phyloP scores from a whole-genome alignment of 805 yeast genomes.

The Sugiyamaella americana region DNA sequence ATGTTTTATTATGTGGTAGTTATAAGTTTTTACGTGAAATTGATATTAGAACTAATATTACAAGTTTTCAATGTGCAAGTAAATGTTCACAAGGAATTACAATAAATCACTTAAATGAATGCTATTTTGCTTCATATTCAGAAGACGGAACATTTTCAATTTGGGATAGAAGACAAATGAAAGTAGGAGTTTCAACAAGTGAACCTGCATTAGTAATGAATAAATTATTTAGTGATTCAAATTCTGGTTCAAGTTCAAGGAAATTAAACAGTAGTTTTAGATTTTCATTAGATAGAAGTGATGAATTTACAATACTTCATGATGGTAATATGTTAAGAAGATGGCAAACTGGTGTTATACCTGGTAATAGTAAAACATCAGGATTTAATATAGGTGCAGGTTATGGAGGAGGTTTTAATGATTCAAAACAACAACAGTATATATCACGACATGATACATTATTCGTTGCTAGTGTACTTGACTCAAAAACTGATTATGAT shows the following conservation, averaged over 20 bases:
- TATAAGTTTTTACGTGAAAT: slow-evolving; percentile 72
- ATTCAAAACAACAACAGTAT: slow-evolving; percentile 8
- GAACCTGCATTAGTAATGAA: slow-evolving; percentile 22
- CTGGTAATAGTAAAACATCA: neutral
- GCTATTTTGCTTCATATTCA: slow-evolving; percentile 65
- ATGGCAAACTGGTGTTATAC: slow-evolving; percentile 61
- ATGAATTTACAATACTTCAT: slow-evolving; percentile 74
- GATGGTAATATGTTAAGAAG: slow-evolving; percentile 72
- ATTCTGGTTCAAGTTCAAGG: neutral
- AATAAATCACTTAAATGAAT: slow-evolving; percentile 61
- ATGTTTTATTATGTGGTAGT: slow-evolving; percentile 61
- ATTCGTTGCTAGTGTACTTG: slow-evolving; percentile 71
- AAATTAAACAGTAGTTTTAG: slow-evolving; percentile 14
- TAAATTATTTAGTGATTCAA: slow-evolving; percentile 15
- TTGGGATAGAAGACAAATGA: slow-evolving; percentile 38
- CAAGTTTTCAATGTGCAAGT: slow-evolving; percentile 61
- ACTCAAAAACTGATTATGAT: slow-evolving; percentile 68
- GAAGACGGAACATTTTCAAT: slow-evolving; percentile 81
- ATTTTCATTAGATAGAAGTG: slow-evolving; percentile 50
- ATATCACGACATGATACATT: slow-evolving; percentile 41
- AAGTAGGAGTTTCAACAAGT: slow-evolving; percentile 13
- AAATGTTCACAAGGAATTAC: slow-evolving; percentile 62
- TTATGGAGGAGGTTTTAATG: neutral
- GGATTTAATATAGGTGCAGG: neutral
- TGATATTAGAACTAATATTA: slow-evolving; percentile 57